A percentile compares a stretch with the other conserved stretches of the same genome.
phyloP scores from a whole-genome alignment of 139 green algal species.

The Medakamo hakoo region DNA sequence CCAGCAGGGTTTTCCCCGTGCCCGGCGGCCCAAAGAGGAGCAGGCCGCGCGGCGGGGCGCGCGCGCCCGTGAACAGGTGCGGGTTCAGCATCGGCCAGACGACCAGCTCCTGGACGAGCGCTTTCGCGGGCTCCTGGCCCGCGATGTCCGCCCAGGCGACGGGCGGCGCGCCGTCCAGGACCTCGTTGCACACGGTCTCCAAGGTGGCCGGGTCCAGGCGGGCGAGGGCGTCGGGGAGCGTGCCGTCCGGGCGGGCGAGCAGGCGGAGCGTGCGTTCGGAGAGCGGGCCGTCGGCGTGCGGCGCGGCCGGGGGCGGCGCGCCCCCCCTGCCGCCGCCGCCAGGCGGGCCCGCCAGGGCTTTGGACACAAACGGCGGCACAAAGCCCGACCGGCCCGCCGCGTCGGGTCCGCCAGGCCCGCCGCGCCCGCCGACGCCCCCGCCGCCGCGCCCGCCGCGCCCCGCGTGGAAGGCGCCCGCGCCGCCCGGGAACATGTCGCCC shows the following conservation, averaged over 20 bases:
- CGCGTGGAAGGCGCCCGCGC: not conserved
- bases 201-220: conserved; percentile 42
- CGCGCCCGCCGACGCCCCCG: too few relatives aligned
- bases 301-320: not conserved
- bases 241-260: conserved; percentile 15
- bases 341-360: not conserved
- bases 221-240: conserved; percentile 39
- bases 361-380: not conserved
- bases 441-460: too few relatives aligned
- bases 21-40: conserved; percentile 77
- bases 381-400: not conserved
- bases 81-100: conserved; percentile 94
- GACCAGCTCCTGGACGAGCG: conserved; percentile 82
- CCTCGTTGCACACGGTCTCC: conserved; percentile 56
- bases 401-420: not conserved
- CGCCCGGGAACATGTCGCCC: conserved; percentile 4
- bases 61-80: conserved; percentile 69
- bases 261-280: conserved; percentile 2
- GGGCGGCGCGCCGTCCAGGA: conserved; percentile 29
- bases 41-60: conserved; percentile 73
- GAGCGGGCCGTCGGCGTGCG: not conserved
- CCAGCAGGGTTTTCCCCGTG: conserved; percentile 94
- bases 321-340: too few relatives aligned
- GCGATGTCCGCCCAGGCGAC: conserved; percentile 56
- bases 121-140: conserved; percentile 59